phyloP scores from a whole-genome alignment of 805 yeast species.

The Yamadazyma scolyti region DNA sequence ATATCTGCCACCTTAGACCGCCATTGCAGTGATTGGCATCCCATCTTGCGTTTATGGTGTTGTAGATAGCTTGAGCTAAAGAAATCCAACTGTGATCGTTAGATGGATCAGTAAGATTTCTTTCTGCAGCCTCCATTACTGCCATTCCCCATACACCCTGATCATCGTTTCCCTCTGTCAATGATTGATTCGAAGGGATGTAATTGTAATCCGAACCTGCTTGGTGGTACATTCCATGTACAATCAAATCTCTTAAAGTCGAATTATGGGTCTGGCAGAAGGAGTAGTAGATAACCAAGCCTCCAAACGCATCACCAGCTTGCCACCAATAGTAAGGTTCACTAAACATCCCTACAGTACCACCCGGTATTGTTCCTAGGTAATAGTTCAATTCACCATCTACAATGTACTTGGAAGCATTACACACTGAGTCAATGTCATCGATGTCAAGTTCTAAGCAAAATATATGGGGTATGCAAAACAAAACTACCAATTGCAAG shows the following conservation, averaged over 20 bases:
- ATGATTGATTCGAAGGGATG: constrained; percentile 39
- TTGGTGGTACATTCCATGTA: constrained; percentile 39
- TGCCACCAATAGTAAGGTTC: constrained; percentile 49
- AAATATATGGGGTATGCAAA: too few relatives aligned
- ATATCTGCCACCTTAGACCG: constrained; percentile 94
- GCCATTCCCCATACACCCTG: constrained; percentile 48
- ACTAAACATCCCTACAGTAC: constrained; percentile 41
- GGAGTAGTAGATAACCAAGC: constrained; percentile 36
- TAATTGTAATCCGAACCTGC: constrained; percentile 34
- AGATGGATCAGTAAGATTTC: constrained; percentile 47
- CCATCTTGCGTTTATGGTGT: constrained; percentile 88
- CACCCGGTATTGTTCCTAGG: constrained; percentile 35
- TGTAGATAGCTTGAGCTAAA: constrained; percentile 82
- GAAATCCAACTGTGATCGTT: constrained; percentile 68
- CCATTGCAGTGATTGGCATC: constrained; percentile 70
- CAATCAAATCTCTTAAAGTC: constrained; percentile 17
- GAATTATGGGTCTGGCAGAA: constrained; percentile 31
- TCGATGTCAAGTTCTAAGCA: constrained; percentile 33
- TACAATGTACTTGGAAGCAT: constrained; percentile 28
- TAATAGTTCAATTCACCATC: constrained; percentile 42
- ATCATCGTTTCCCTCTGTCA: constrained; percentile 46
- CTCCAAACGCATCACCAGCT: constrained; percentile 47
- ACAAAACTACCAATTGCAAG: too few relatives aligned
- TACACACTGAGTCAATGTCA: constrained; percentile 33
- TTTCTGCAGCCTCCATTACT: constrained; percentile 40